A percentile compares a stretch with the other conserved stretches of the same genome.
phyloP scores from a whole-genome alignment of 306 rosid species.

The Quercus bicolor region DNA sequence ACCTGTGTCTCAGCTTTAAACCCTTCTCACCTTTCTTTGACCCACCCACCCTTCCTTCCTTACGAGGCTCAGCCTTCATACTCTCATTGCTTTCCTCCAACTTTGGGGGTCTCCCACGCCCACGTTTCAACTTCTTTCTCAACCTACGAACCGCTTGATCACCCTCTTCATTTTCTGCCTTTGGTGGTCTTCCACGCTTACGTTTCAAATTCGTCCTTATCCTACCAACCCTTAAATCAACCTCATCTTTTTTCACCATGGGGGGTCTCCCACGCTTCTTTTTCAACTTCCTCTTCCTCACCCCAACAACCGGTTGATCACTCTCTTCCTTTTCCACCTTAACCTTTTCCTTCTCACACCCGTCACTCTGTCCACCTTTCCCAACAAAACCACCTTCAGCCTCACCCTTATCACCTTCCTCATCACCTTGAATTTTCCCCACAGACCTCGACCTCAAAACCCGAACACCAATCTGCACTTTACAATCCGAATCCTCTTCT shows the following conservation, averaged over 20 bases:
- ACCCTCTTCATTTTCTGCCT: background rate
- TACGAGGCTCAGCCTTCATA: conserved; percentile 16
- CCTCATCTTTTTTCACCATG: conserved; percentile 19
- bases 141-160: background rate
- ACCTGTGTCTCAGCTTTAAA: conserved; percentile 24
- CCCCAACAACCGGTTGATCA: conserved; percentile 17
- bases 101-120: conserved; percentile 13
- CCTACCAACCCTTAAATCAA: conserved; percentile 5
- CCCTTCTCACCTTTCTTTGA: conserved; percentile 7
- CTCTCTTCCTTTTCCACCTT: conserved; percentile 30
- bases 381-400: conserved; percentile 15
- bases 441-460: conserved; percentile 55
- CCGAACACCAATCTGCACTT: conserved; percentile 34
- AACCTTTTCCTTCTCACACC: conserved; percentile 21
- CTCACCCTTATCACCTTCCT: conserved; percentile 27
- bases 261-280: conserved; percentile 28
- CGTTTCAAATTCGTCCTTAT: conserved; percentile 20
- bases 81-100: conserved; percentile 20
- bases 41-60: conserved; percentile 26
- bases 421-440: conserved; percentile 22
- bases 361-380: conserved; percentile 17
- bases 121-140: conserved; percentile 17
- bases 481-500: conserved; percentile 16
- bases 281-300: conserved; percentile 26
- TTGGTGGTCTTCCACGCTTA: conserved; percentile 49